Base-by-base conservation (phyloP, 2,329 filamentous ascomycete species). In the Phialocephala sp. region DNA sequence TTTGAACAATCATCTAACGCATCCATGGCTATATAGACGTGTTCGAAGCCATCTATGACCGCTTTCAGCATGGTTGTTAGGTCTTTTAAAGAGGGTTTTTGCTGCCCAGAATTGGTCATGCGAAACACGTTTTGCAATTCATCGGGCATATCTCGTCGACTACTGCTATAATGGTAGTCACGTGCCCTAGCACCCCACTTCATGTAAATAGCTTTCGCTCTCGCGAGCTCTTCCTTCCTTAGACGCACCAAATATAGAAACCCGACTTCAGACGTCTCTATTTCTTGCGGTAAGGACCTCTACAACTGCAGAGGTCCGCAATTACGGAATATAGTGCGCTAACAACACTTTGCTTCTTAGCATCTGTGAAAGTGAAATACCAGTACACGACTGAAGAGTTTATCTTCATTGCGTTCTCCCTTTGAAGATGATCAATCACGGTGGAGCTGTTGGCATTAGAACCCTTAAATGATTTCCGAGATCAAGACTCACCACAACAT, bases 291-390 rank as follows among this genome's bases (percentile, higher is more conserved):
- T n/a, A n/a, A n/a, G n/a, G n/a, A n/a, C n/a, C n/a, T n/a, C n/a
- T n/a, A n/a, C n/a, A n/a, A n/a, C n/a, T n/a, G 50, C 59, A 68
- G 4, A 70, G 50, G 43, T 47, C 59, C 22, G 32, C 32, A 56
- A 67, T 62, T 8, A 66, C 18, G 22, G 62, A 68, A 58, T 62
- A 59, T 8, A 69, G 36, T 8, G 55, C 54, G 35, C 60, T 65
- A 11, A 41, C 41, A 2, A 71, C 22, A 11, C 32, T 52, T 32
- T 52, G 47, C 47, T 52, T 52, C 8, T 52, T 11, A 2, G 2
- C 14, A 15, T 32, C 8, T 2, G 22, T 15, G 12, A 32, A 52
- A 15, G 22, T 52, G 47, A 52, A 27, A 15, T 52, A 52, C 47
- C 47, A 52, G n/a, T 52, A 52, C 32, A 32, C 47, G 8, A 52